Base-by-base conservation (phyloP, 192 early-diverging fungal species). In the Gaertneriomyces sp. region DNA sequence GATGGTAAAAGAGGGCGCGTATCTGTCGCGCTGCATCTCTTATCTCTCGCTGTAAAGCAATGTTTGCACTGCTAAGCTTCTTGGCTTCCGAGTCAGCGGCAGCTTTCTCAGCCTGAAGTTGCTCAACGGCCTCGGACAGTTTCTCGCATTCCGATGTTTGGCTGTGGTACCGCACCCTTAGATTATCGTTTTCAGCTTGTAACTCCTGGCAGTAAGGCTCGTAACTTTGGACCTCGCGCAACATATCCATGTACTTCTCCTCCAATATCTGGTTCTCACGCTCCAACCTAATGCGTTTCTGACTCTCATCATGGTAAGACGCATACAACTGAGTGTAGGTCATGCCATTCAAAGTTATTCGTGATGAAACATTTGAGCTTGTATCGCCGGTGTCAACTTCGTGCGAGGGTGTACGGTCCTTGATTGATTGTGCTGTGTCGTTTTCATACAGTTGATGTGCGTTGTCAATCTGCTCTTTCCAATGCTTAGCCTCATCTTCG, bases 401-500 rank as follows among this genome's bases (percentile, higher is more conserved):
- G 25, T 33, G 25, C 25, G 25, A 33, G 1, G 1, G 1, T 33
- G 25, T 33, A 33, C 25, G 25, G 25, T 33, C 25, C 25, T 33
- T 33, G 25, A 1, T 33, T 33, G 25, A 33, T 33, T 2, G 25
- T 33, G 25, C 25, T 33, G 25, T 33, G 25, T 33, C 25, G 25
- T 2, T 33, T 53, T 61, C 61, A 43, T 55, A 63, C 7, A 63
- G 46, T 4, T 10, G 14, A 33, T 33, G 25, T 2, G 25, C 25
- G 2, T 9, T 33, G 10, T 74, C 72, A 61, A 78, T 45, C 41
- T 78, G 54, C 58, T 80, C 80, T 41, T 77, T 71, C 49, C 76
- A 71, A 14, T 75, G 75, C n/a, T 76, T 73, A 45, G 69, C 79
- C 53, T 82, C 78, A 7, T 69, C 64, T 53, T 74, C 63, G 4